These are phyloP conservation scores for Epithele typhae DNA, from an alignment of 768 basidiomycete species.

Conservation along the genomic window DNA sequence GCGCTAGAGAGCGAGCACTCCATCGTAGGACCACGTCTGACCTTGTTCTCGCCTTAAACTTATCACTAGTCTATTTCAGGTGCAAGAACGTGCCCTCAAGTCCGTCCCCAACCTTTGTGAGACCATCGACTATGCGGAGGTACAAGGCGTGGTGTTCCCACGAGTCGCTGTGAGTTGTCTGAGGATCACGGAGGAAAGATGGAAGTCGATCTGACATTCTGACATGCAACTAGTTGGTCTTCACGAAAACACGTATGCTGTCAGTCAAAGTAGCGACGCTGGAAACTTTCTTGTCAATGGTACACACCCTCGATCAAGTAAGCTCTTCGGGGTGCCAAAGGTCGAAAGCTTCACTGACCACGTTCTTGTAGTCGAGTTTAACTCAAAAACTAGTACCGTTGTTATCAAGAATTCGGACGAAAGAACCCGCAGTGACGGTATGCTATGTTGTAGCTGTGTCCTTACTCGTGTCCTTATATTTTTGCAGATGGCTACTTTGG, in stretches of 20 bases:
- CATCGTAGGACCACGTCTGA: too few species aligned
- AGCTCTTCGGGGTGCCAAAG: background rate
- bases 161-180: constrained; percentile 76
- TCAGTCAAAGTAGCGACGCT: constrained; percentile 90
- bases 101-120: constrained; percentile 87
- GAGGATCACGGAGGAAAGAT: too few species aligned
- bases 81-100: constrained; percentile 88
- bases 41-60: too few species aligned
- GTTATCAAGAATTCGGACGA: constrained; percentile 91
- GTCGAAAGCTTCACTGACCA: background rate
- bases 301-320: constrained; percentile 87
- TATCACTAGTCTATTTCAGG: too few species aligned
- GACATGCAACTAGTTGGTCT: constrained; percentile 63
- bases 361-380: constrained; percentile 61
- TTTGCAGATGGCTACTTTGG: constrained; percentile 75
- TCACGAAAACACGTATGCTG: constrained; percentile 86
- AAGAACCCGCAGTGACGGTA: constrained; percentile 94
- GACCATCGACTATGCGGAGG: constrained; percentile 91
- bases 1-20: constrained; percentile 95
- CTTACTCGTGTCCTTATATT: background rate
- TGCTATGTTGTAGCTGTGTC: background rate
- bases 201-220: constrained; percentile 2
- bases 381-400: constrained; percentile 96
- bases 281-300: constrained; percentile 79
- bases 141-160: constrained; percentile 85